Percentiles rank a stretch among this genome's conserved stretches.
phyloP scores from a whole-genome alignment of 1,139 yeast species.

The Kodamaea suecica region DNA sequence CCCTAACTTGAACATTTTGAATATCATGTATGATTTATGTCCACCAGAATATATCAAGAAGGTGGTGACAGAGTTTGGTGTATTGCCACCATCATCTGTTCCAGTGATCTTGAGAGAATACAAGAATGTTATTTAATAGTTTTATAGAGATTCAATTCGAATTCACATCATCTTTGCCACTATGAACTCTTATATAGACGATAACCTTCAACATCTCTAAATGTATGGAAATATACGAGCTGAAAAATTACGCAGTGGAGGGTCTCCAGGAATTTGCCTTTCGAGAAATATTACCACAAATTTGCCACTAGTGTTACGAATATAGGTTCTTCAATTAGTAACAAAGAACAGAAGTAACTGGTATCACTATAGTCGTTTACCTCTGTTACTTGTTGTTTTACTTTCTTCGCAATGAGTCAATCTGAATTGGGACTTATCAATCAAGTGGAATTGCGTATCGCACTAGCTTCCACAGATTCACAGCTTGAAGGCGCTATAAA shows the following conservation, averaged over 20 bases:
- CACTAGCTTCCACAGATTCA: slow-evolving; percentile 66
- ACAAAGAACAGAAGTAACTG: too few species aligned
- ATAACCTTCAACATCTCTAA: too few species aligned
- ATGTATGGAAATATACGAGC: too few species aligned
- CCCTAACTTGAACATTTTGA: slow-evolving; percentile 67
- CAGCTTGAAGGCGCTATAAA: slow-evolving; percentile 62
- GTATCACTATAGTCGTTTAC: too few species aligned
- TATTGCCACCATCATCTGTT: slow-evolving; percentile 94
- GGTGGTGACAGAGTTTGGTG: slow-evolving; percentile 93
- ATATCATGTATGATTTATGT: slow-evolving; percentile 88
- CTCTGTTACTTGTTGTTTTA: too few species aligned
- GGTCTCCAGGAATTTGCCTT: too few species aligned
- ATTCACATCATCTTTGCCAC: too few species aligned
- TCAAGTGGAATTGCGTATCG: slow-evolving; percentile 80
- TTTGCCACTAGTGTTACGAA: neutral
- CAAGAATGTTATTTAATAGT: slow-evolving; percentile 37
- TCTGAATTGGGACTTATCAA: slow-evolving; percentile 59
- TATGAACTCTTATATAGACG: too few species aligned
- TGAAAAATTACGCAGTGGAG: too few species aligned
- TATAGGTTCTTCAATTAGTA: too few species aligned
- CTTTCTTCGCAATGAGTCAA: slow-evolving; percentile 32
- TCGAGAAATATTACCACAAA: neutral
- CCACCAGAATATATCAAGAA: slow-evolving; percentile 93
- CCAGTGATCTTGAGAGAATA: slow-evolving; percentile 95
- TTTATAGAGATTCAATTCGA: too few species aligned